A percentile compares a stretch with the other conserved stretches of the same genome.
These are phyloP conservation scores for Cryptococcus depauperatus DNA, from an alignment of 1,284 basidiomycete species.

Conservation along the genomic window DNA sequence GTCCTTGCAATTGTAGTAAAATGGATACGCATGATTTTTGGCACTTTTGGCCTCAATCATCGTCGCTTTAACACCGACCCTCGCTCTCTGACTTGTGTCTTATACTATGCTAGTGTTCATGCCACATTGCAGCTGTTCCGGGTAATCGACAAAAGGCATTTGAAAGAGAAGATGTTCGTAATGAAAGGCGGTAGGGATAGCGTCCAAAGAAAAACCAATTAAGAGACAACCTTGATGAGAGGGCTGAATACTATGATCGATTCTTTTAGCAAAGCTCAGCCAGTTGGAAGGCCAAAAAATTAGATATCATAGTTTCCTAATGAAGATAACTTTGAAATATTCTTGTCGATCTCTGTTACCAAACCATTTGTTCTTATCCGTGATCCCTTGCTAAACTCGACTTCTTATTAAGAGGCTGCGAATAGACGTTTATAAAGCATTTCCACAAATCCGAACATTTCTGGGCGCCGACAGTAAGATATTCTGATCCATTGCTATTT, in stretches of 20 bases:
- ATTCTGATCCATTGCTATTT: constrained; percentile 21
- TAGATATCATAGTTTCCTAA: too few species aligned
- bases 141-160: constrained; percentile 15
- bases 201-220: constrained; percentile 20
- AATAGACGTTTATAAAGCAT: too few species aligned
- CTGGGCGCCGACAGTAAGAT: constrained; percentile 19
- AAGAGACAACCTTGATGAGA: too few species aligned
- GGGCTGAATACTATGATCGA: too few species aligned
- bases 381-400: too few species aligned
- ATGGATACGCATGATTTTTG: constrained; percentile 17
- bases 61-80: constrained; percentile 24
- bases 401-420: too few species aligned
- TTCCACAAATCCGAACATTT: constrained; percentile 18
- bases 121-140: constrained; percentile 18
- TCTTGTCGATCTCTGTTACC: too few species aligned
- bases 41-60: constrained; percentile 17
- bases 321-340: too few species aligned
- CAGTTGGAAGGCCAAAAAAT: too few species aligned
- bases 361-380: too few species aligned
- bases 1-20: too few species aligned
- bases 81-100: constrained; percentile 17
- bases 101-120: constrained; percentile 16
- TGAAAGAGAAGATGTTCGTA: constrained; percentile 21
- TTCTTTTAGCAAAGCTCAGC: too few species aligned
- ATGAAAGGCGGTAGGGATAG: constrained; percentile 25